phyloP scores from a whole-genome alignment of 2,329 filamentous ascomycete genomes.

The Tolypocladium sp. region DNA sequence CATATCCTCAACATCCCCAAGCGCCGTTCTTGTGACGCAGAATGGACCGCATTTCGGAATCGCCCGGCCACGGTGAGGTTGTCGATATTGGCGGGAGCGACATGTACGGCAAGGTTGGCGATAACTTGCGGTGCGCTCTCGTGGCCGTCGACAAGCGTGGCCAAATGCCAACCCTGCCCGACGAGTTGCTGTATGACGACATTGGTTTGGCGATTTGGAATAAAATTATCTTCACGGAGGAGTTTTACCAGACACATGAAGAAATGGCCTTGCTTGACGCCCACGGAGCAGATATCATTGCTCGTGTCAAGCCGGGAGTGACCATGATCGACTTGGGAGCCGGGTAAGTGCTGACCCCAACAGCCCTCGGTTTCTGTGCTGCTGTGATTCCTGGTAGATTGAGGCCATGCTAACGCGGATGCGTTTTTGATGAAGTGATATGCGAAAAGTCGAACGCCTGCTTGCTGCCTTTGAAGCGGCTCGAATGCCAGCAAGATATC shows the following conservation, averaged over 20 bases:
- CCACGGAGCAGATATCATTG: constrained; percentile 25
- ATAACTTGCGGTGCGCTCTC: constrained; percentile 17
- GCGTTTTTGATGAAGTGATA: constrained; percentile 19
- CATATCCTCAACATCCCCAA: too few relatives aligned
- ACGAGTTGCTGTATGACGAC: constrained; percentile 31
- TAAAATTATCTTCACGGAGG: constrained; percentile 26
- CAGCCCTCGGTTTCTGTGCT: neutral
- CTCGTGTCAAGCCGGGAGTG: constrained; percentile 16
- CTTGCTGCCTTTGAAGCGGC: constrained; percentile 23
- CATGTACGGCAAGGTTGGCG: constrained; percentile 18
- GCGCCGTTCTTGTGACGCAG: neutral
- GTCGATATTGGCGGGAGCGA: constrained; percentile 28
- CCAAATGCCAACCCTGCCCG: constrained; percentile 22
- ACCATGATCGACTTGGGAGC: constrained; percentile 31
- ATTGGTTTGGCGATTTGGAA: constrained; percentile 29
- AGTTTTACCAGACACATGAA: constrained; percentile 32
- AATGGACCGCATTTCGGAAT: neutral
- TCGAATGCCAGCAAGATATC: constrained; percentile 20
- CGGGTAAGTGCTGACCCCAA: constrained; percentile 21
- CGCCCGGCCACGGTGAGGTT: constrained; percentile 20
- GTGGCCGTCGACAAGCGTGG: constrained; percentile 11
- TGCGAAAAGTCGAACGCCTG: constrained; percentile 28
- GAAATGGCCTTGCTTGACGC: constrained; percentile 26
- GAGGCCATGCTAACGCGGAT: neutral
- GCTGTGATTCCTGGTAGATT: neutral